A percentile compares a stretch with the other conserved stretches of the same genome.
Conservation (phyloP, 192 early-diverging fungal genomes). For the Backusella macrospora region DNA sequence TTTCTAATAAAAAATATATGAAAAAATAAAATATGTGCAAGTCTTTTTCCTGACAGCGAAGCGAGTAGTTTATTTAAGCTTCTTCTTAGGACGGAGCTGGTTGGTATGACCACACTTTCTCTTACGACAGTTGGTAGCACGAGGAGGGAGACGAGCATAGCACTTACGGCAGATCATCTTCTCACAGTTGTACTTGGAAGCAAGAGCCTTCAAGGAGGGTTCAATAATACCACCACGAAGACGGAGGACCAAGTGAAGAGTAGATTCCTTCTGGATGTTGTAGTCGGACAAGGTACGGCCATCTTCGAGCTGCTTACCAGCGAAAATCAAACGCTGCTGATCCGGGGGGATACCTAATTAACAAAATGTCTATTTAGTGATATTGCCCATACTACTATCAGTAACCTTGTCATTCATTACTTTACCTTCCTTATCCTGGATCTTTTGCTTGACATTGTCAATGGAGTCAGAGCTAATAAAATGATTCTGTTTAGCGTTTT, state of each 20-base stretch:
- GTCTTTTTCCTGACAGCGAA: constrained; percentile 2
- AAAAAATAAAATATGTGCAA: neutral
- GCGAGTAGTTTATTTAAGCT: constrained; percentile 47
- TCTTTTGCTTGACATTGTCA: constrained; percentile 89
- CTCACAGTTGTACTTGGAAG: constrained; percentile 99
- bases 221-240: constrained; percentile 98
- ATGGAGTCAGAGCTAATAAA: constrained; percentile 52
- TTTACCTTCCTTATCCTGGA: constrained; percentile 96
- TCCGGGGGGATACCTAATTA: constrained; percentile 91
- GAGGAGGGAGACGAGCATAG: constrained; percentile 98
- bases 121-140: constrained; percentile 99
- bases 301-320: constrained; percentile 99
- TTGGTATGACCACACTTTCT: constrained; percentile 99
- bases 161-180: constrained; percentile 99
- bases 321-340: constrained; percentile 99
- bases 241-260: constrained; percentile 95
- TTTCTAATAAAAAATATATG: constrained; percentile 6
- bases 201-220: constrained; percentile 97
- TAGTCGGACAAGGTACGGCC: constrained; percentile 97
- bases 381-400: neutral
- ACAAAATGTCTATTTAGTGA: neutral
- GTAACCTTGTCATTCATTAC: neutral
- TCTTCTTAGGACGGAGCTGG: constrained; percentile 99
- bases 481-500: neutral
- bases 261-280: constrained; percentile 99